phyloP scores from a whole-genome alignment of 305 asterid species.

The Fraxinus sp. region DNA sequence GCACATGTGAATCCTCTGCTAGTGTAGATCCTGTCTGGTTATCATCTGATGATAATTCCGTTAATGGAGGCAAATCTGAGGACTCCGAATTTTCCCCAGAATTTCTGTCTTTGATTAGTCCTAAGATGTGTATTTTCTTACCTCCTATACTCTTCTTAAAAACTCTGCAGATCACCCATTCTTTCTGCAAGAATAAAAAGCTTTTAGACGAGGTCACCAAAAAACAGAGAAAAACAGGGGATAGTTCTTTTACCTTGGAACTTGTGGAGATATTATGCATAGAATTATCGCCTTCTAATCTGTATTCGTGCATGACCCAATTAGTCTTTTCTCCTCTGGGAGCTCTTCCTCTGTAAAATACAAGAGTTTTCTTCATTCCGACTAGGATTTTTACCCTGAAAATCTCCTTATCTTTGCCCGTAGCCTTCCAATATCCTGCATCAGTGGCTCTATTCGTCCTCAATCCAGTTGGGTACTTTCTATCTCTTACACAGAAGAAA shows the following conservation, averaged over 20 bases:
- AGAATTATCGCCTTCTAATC: slow-evolving; percentile 56
- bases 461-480: slow-evolving; percentile 87
- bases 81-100: slow-evolving; percentile 21
- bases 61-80: slow-evolving; percentile 53
- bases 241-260: slow-evolving; percentile 37
- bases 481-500: slow-evolving; percentile 72
- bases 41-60: slow-evolving; percentile 51
- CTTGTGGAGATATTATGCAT: slow-evolving; percentile 38
- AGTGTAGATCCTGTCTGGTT: slow-evolving; percentile 18
- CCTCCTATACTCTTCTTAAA: slow-evolving; percentile 72
- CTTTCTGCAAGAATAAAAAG: slow-evolving; percentile 42
- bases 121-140: slow-evolving; percentile 53
- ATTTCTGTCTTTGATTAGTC: slow-evolving; percentile 24
- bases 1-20: slow-evolving; percentile 22
- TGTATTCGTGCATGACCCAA: slow-evolving; percentile 93
- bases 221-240: slow-evolving; percentile 30
- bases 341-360: slow-evolving; percentile 84
- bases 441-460: slow-evolving; percentile 87
- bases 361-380: slow-evolving; percentile 93
- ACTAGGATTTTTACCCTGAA: slow-evolving; percentile 49
- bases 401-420: slow-evolving; percentile 83
- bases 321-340: slow-evolving; percentile 75
- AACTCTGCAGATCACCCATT: slow-evolving; percentile 76
- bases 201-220: not conserved
- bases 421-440: slow-evolving; percentile 97